These are phyloP conservation scores for Neofusicoccum sp. DNA, from an alignment of 2,329 filamentous ascomycete species.

Conservation along the genomic window DNA sequence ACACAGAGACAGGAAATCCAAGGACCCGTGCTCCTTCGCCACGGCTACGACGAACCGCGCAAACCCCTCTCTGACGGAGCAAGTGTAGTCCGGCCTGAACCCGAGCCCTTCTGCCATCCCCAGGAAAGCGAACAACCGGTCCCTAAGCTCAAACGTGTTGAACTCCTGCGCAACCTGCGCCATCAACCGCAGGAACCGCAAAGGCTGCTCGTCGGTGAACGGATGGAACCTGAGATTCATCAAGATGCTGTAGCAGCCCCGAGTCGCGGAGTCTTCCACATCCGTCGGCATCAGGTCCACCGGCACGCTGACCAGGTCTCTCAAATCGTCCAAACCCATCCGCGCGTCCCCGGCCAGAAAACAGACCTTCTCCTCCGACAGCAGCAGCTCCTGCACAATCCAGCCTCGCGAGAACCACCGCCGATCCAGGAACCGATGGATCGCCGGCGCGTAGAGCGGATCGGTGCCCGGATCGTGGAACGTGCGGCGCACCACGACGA, in stretches of 20 bases:
- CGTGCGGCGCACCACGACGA: not conserved
- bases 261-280: not conserved
- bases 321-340: not conserved
- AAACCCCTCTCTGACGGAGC: constrained; percentile 18
- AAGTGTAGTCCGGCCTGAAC: constrained; percentile 23
- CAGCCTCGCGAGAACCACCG: constrained; percentile 26
- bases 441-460: constrained; percentile 24
- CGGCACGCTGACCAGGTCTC: not conserved
- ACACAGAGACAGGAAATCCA: constrained; percentile 23
- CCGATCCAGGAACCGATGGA: constrained; percentile 25
- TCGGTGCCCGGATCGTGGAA: not conserved
- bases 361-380: constrained; percentile 23
- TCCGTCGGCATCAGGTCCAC: not conserved
- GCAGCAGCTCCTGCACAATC: constrained; percentile 21
- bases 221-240: constrained; percentile 22
- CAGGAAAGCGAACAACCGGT: constrained; percentile 22
- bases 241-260: constrained; percentile 18
- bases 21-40: constrained; percentile 17
- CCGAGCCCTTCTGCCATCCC: constrained; percentile 17
- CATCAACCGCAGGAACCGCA: constrained; percentile 21
- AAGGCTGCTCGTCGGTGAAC: constrained; percentile 17
- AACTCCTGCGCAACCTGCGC: constrained; percentile 16
- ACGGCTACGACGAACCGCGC: constrained; percentile 20
- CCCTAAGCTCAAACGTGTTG: constrained; percentile 15
- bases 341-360: constrained; percentile 20